phyloP scores from a whole-genome alignment of 805 yeast species.

The Candida ipomoeae region DNA sequence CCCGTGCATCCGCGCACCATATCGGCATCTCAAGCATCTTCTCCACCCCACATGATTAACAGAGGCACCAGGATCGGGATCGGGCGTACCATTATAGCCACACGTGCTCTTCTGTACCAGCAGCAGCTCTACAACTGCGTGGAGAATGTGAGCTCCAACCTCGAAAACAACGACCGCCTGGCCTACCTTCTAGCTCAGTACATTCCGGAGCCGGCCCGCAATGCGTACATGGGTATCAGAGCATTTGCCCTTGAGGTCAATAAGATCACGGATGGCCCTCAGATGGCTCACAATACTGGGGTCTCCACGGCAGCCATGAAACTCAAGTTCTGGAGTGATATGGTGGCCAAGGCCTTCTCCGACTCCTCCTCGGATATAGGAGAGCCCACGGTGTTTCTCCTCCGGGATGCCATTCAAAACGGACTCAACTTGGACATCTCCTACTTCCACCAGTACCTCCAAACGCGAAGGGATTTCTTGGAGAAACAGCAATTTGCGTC shows the following conservation, averaged over 20 bases:
- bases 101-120: slow-evolving; percentile 9
- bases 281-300: slow-evolving; percentile 32
- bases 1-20: neutral
- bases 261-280: slow-evolving; percentile 38
- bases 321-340: slow-evolving; percentile 72
- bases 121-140: slow-evolving; percentile 30
- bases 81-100: neutral
- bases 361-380: slow-evolving; percentile 36
- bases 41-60: neutral
- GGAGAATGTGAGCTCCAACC: slow-evolving; percentile 42
- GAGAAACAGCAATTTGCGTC: slow-evolving; percentile 43
- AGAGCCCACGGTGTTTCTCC: slow-evolving; percentile 62
- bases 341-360: slow-evolving; percentile 44
- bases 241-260: slow-evolving; percentile 65
- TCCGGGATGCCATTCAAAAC: slow-evolving; percentile 49
- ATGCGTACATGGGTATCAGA: slow-evolving; percentile 58
- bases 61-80: neutral
- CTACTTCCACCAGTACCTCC: slow-evolving; percentile 56
- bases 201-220: slow-evolving; percentile 60
- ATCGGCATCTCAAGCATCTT: neutral
- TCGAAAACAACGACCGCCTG: slow-evolving; percentile 54
- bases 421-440: slow-evolving; percentile 49
- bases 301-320: slow-evolving; percentile 47
- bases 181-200: slow-evolving; percentile 64
- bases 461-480: slow-evolving; percentile 53